phyloP scores from a whole-genome alignment of 169 alveolate species.

The Plasmodium gallinaceum region DNA sequence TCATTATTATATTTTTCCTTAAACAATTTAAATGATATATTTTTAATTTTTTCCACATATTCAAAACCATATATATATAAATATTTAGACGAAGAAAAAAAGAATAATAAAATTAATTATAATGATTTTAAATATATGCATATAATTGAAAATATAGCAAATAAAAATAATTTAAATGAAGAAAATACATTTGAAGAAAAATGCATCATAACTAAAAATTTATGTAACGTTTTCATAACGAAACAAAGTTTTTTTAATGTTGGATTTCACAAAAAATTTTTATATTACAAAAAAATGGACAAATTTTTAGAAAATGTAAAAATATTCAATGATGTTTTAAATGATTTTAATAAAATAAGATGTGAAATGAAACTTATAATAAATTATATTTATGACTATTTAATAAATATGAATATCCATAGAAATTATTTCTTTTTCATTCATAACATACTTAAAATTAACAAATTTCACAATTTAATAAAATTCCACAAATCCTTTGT shows the following conservation, averaged over 20 bases:
- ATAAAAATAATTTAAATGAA: not conserved
- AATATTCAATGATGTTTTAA: conserved; percentile 26
- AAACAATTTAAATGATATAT: conserved; percentile 20
- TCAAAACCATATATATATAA: conserved; percentile 21
- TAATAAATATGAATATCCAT: conserved; percentile 29
- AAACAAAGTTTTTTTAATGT: conserved; percentile 18
- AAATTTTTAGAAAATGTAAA: conserved; percentile 20
- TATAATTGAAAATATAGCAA: conserved; percentile 25
- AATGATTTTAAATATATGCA: conserved; percentile 43
- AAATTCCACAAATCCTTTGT: conserved; percentile 20
- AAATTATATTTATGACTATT: conserved; percentile 17
- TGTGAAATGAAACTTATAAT: conserved; percentile 34
- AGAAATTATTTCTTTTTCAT: conserved; percentile 36
- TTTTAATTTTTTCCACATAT: not conserved
- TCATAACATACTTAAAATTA: conserved; percentile 23
- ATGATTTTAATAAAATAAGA: conserved; percentile 48
- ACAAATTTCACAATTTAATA: not conserved
- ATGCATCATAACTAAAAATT: conserved; percentile 7
- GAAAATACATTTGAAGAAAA: not conserved
- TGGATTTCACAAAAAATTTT: conserved; percentile 23
- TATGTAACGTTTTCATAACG: conserved; percentile 4
- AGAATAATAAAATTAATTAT: not conserved
- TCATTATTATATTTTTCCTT: conserved; percentile 17
- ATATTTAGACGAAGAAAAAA: not conserved
- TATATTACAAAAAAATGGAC: not conserved